Percentiles rank a stretch among this genome's conserved stretches.
These are phyloP conservation scores for Monosporozyma yasuniensis DNA, from an alignment of 805 yeast genomes.

Conservation along the genomic window DNA sequence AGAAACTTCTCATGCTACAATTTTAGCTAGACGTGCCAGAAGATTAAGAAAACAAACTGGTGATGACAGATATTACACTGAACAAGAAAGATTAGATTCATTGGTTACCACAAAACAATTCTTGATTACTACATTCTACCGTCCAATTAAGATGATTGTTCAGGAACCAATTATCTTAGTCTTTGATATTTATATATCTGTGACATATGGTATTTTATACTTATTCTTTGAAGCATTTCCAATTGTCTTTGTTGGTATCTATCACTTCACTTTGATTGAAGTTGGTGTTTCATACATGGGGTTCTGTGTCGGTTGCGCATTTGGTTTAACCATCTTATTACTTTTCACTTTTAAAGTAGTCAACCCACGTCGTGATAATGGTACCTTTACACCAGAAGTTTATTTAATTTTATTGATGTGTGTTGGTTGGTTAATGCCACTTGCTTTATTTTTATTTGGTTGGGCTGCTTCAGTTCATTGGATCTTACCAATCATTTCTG, in stretches of 20 bases:
- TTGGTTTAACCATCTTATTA: conserved; percentile 31
- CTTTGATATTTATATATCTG: conserved; percentile 41
- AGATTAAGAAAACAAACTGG: conserved; percentile 43
- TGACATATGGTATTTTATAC: conserved; percentile 45
- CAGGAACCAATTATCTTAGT: conserved; percentile 48
- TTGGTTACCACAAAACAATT: conserved; percentile 14
- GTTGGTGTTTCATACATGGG: conserved; percentile 40
- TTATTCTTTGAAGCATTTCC: conserved; percentile 57
- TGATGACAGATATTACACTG: conserved; percentile 34
- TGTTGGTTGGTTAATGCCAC: conserved; percentile 36
- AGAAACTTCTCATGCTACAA: conserved; percentile 40
- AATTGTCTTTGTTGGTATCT: conserved; percentile 37
- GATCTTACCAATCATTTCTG: conserved; percentile 41
- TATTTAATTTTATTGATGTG: conserved; percentile 34
- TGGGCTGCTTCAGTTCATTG: conserved; percentile 45
- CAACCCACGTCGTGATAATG: conserved; percentile 20
- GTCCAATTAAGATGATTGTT: conserved; percentile 41
- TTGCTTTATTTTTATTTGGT: conserved; percentile 39
- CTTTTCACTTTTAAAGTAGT: conserved; percentile 21
- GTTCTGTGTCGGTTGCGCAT: conserved; percentile 34
- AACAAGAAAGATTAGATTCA: conserved; percentile 31
- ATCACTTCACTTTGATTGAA: conserved; percentile 40
- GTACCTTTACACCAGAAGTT: conserved; percentile 33
- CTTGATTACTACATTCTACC: conserved; percentile 32
- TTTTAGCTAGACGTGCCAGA: conserved; percentile 37